Evolutionary conservation across 441 rosid species (phyloP), one percentile per base, ranked within the genome.

Genomic region (Adansonia madagascariensis): DNA sequence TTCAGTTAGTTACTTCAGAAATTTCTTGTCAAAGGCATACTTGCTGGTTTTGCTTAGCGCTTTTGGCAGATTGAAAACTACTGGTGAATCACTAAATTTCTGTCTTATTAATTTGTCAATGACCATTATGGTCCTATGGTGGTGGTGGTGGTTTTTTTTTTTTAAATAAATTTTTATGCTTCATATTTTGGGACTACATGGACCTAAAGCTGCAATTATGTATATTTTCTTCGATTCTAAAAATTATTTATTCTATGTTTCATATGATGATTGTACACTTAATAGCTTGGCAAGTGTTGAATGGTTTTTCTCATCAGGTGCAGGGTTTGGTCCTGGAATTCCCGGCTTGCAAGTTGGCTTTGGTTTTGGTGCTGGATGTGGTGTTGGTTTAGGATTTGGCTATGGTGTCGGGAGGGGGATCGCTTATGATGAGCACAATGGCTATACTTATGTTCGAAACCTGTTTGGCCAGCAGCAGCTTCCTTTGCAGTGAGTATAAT

Each of bases 341-440:
- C 97, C 98, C 60, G 97, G 97, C 62, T 79, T 95, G 64, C 95
- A 92, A 76, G 80, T 93, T 27, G 98, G 98, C 18, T 73, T 90
- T 14, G 97, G 98, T 24, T 74, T 92, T 27, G 98, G 97, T 66
- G 91, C 88, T 35, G 98, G 98, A 50, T 93, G 99, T 80, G 99
- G 98, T 41, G 73, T 93, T 74, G 98, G 99, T 66, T 78, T 90
- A 20, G 99, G 99, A 20, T 93, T 95, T 85, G 98, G 97, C 2
- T 95, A 93, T 86, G 97, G 97, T 2, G 73, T 85, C 0, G 97
- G 99, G 55, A 89, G 83, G 84, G 99, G 99, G 20, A 79, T 90
- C 0, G 97, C 98, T 80, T 84, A 87, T 49, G 99, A 90, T 69
- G 88, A 83, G 66, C 67, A 76, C 0, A 72, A 61, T 17, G 82